Conservation (phyloP, 805 yeast species). For the Ogataea philodendri region DNA sequence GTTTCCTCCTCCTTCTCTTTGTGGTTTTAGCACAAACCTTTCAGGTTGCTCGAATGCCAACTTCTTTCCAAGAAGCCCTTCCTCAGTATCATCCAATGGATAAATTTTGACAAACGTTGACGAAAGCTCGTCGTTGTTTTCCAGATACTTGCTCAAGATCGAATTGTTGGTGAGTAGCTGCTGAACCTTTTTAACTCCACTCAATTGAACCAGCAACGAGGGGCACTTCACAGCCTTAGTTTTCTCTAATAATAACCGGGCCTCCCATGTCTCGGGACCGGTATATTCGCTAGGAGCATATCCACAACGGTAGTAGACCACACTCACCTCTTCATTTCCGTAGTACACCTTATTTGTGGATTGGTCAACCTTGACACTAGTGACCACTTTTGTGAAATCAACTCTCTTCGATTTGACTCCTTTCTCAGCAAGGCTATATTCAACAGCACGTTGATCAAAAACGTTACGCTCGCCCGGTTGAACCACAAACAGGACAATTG, state of each 20-base stretch:
- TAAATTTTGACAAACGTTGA: constrained; percentile 82
- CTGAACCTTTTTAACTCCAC: constrained; percentile 93
- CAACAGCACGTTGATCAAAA: constrained; percentile 86
- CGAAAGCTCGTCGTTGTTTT: constrained; percentile 31
- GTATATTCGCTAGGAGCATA: constrained; percentile 83
- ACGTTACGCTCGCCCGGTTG: constrained; percentile 87
- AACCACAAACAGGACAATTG: constrained; percentile 70
- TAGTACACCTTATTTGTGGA: constrained; percentile 52
- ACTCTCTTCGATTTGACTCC: constrained; percentile 64
- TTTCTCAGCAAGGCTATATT: constrained; percentile 58
- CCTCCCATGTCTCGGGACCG: constrained; percentile 67
- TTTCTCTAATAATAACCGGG: constrained; percentile 68
- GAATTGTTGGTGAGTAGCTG: constrained; percentile 69
- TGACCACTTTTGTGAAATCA: constrained; percentile 57
- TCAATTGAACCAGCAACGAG: constrained; percentile 78
- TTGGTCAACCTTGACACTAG: constrained; percentile 40
- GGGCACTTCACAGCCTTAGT: constrained; percentile 90
- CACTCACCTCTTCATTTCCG: constrained; percentile 71
- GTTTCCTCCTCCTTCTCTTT: constrained; percentile 98
- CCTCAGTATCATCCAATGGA: constrained; percentile 72
- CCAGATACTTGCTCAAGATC: constrained; percentile 47
- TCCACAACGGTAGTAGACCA: constrained; percentile 88
- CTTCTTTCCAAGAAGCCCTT: constrained; percentile 60
- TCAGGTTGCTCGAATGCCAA: constrained; percentile 68
- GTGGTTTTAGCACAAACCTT: constrained; percentile 87